Evolutionary conservation across 1,284 basidiomycete species (phyloP), one percentile per base, ranked within the genome.

Genomic region (Takashimella tepidaria): DNA sequence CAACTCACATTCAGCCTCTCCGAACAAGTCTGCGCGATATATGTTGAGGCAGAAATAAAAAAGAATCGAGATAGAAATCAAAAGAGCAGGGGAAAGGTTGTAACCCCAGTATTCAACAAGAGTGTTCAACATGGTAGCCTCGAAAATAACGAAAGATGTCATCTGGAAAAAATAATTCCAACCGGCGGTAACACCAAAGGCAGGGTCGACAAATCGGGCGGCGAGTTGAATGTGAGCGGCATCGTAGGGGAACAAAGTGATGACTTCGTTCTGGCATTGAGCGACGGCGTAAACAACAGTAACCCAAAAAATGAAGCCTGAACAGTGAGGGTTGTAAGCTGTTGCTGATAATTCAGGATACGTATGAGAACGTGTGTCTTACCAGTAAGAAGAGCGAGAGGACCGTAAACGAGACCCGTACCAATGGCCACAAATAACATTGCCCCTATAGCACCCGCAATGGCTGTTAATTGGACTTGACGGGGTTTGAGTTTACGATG

Each of bases 1-100:
- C n/a, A n/a, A n/a, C n/a, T n/a, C n/a, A n/a, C n/a, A 70, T 53
- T 68, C 66, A 27, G 46, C 53, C 51, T 67, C 63, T 19, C 67
- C 67, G 46, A 55, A 66, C 47, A 55, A 60, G 21, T 59, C 31
- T 19, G 63, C 66, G 8, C 45, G 53, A 47, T 56, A 69, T 21
- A 64, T 52, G 45, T 70, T 63, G 19, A 68, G 47, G 3, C 42
- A 40, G n/a, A 57, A 57, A 23, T 63, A 56, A 10, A 63, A 22
- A 5, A 53, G 58, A n/a, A 69, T 49, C 5, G 59, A 55, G 3
- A 61, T 60, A 3, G 55, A 54, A 49, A 66, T 67, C 27, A 63
- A 48, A 45, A 72, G 54, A n/a, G 68, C 67, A 2, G 66, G 66
- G 50, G 60, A 48, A 0, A 69, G 56, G 12, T 47, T 47, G 3